Percentiles rank a stretch among this genome's conserved stretches.
phyloP scores from a whole-genome alignment of 169 alveolate species.

The Nephromyces sp. region DNA sequence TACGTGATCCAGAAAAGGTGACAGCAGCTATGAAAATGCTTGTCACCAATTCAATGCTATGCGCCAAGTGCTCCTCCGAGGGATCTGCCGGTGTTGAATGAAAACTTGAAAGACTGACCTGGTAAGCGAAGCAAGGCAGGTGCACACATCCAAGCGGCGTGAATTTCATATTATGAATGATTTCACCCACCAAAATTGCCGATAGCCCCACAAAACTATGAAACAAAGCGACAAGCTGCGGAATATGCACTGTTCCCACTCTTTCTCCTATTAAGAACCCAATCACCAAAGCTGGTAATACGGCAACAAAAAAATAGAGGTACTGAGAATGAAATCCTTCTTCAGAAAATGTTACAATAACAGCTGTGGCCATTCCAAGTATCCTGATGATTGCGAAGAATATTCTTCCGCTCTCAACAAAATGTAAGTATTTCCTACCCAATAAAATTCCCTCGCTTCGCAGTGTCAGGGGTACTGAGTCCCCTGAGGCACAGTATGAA shows the following conservation, averaged over 20 bases:
- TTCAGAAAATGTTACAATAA: constrained; percentile 36
- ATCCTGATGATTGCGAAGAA: constrained; percentile 10
- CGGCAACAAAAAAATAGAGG: constrained; percentile 19
- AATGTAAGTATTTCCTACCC: constrained; percentile 14
- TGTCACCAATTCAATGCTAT: constrained; percentile 35
- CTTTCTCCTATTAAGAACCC: constrained; percentile 22
- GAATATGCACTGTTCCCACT: constrained; percentile 49
- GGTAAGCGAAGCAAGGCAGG: not conserved
- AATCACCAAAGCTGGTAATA: constrained; percentile 35
- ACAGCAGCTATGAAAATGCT: constrained; percentile 80
- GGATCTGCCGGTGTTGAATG: constrained; percentile 22
- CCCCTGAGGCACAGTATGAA: constrained; percentile 46
- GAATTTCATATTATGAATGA: constrained; percentile 7
- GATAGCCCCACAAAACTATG: constrained; percentile 90
- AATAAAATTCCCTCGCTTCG: constrained; percentile 45
- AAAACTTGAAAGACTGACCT: constrained; percentile 34
- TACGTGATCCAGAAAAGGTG: constrained; percentile 81
- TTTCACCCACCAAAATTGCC: constrained; percentile 74
- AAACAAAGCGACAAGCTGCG: constrained; percentile 85
- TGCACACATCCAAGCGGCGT: not conserved
- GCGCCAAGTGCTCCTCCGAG: constrained; percentile 2
- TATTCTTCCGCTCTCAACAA: not conserved
- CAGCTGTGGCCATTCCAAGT: constrained; percentile 43
- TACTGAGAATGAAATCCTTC: constrained; percentile 43
- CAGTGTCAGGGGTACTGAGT: constrained; percentile 43